A percentile compares a stretch with the other conserved stretches of the same genome.
Conservation (phyloP, 345 rosid species). For the Angophora floribunda region DNA sequence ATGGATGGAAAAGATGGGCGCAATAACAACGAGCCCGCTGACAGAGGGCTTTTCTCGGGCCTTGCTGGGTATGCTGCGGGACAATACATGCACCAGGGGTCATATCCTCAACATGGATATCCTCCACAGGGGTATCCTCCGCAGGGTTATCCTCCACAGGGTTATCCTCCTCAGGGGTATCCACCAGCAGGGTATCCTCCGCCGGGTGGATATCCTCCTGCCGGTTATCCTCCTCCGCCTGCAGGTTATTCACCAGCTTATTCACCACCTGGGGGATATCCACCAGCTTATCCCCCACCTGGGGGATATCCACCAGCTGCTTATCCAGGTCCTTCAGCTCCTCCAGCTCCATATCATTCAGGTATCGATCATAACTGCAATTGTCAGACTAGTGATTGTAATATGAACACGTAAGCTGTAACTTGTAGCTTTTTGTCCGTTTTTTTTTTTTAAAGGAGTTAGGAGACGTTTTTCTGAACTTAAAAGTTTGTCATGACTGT, state of each 20-base stretch:
- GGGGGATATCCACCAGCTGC: constrained; percentile 29
- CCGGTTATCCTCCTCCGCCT: constrained; percentile 19
- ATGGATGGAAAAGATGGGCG: constrained; percentile 8
- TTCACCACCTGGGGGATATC: constrained; percentile 19
- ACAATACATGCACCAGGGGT: constrained; percentile 9
- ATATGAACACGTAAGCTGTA: background rate
- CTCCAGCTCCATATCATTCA: constrained; percentile 14
- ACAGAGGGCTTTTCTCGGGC: constrained; percentile 60
- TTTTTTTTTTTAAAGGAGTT: background rate
- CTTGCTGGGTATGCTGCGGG: constrained; percentile 61
- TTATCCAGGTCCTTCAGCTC: constrained; percentile 40
- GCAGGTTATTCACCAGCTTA: constrained; percentile 10
- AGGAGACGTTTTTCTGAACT: background rate
- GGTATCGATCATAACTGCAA: background rate
- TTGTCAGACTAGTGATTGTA: background rate
- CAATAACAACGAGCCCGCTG: constrained; percentile 24
- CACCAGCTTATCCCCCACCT: constrained; percentile 15
- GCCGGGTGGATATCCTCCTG: constrained; percentile 46
- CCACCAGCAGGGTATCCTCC: background rate
- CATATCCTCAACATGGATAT: background rate
- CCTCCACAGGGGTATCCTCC: background rate
- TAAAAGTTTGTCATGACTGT: background rate
- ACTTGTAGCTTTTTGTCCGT: background rate
- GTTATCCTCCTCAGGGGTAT: background rate
- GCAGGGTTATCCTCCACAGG: background rate